Conservation (phyloP, 2,329 filamentous ascomycete species). For the Calonectria henricotiae region DNA sequence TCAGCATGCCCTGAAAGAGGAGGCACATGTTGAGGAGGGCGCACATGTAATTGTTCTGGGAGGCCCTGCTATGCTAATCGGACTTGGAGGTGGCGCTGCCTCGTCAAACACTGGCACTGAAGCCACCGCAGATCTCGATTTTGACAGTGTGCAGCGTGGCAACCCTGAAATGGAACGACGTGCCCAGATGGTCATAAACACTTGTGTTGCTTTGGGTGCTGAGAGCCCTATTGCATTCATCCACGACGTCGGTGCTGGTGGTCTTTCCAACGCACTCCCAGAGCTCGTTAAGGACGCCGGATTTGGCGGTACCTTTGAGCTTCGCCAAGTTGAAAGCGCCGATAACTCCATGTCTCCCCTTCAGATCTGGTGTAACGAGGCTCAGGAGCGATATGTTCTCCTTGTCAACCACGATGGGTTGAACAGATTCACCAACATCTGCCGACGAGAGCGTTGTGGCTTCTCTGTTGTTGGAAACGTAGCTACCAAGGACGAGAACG, state of each 20-base stretch:
- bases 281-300: constrained; percentile 94
- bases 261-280: constrained; percentile 80
- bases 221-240: constrained; percentile 96
- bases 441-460: constrained; percentile 87
- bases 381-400: constrained; percentile 93
- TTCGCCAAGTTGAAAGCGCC: constrained; percentile 93
- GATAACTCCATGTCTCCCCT: constrained; percentile 95
- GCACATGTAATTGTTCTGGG: constrained; percentile 94
- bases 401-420: constrained; percentile 87
- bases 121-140: constrained; percentile 92
- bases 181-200: constrained; percentile 98
- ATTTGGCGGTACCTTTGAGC: constrained; percentile 91
- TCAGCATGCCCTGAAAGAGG: constrained; percentile 90
- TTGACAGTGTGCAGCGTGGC: constrained; percentile 96
- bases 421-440: constrained; percentile 81
- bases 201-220: constrained; percentile 87
- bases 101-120: constrained; percentile 92
- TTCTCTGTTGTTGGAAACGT: constrained; percentile 93
- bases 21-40: constrained; percentile 85
- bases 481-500: constrained; percentile 72
- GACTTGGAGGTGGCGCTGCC: constrained; percentile 93
- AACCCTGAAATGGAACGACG: constrained; percentile 97
- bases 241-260: constrained; percentile 96
- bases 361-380: constrained; percentile 96
- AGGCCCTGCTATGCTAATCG: constrained; percentile 97